Conservation (phyloP, 2,329 filamentous ascomycete genomes). For the Aspergillus costaricaensis region DNA sequence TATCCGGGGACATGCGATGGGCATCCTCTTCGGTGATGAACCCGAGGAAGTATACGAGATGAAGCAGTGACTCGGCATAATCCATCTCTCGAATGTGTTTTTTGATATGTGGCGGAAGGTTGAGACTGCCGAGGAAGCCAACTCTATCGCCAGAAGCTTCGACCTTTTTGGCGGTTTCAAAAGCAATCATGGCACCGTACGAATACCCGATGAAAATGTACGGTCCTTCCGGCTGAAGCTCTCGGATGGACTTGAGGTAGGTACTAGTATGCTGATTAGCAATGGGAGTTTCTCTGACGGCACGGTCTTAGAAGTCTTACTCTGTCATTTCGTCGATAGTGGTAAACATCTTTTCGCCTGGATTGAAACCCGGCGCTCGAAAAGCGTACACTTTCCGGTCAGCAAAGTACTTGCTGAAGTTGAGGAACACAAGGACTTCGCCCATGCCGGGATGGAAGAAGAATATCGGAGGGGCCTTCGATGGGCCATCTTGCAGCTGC, state of each 20-base stretch:
- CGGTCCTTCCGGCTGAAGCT: slow-evolving; percentile 1
- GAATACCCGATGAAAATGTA: slow-evolving; percentile 2
- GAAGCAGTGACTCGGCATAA: slow-evolving; percentile 2
- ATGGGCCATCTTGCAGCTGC: background rate
- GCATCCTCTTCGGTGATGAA: slow-evolving; percentile 6
- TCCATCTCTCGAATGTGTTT: slow-evolving; percentile 4
- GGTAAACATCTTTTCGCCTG: slow-evolving; percentile 1
- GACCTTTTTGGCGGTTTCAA: slow-evolving; percentile 3
- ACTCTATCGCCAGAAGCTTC: slow-evolving; percentile 1
- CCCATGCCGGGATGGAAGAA: slow-evolving; percentile 5
- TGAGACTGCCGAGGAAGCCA: slow-evolving; percentile 3
- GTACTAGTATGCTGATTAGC: background rate
- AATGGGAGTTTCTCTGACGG: background rate
- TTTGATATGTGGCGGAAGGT: slow-evolving; percentile 7
- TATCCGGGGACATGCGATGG: background rate
- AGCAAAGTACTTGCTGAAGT: slow-evolving; percentile 5
- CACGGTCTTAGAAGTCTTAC: background rate
- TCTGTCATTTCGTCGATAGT: background rate
- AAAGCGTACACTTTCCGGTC: slow-evolving; percentile 4
- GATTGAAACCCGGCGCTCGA: slow-evolving; percentile 1
- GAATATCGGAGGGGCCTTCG: background rate
- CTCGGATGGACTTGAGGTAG: slow-evolving; percentile 4
- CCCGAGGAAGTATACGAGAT: slow-evolving; percentile 5
- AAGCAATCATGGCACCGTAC: slow-evolving; percentile 6
- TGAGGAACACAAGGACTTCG: slow-evolving; percentile 6